These are phyloP conservation scores for Cystobasidium onofrii DNA, from an alignment of 768 basidiomycete genomes.

Conservation along the genomic window DNA sequence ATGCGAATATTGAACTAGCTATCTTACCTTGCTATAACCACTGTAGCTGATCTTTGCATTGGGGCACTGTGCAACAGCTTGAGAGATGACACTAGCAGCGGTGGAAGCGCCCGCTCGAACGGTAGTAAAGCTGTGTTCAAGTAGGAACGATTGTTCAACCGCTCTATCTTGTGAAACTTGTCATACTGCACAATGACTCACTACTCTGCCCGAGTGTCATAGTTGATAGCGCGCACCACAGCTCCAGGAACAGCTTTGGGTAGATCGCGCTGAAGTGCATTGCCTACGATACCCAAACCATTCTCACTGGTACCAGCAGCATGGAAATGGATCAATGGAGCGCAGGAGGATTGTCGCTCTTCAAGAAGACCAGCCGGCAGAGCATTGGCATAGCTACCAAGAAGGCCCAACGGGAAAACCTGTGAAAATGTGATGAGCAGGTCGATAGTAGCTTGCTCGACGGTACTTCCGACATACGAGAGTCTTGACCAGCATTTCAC, in stretches of 20 bases:
- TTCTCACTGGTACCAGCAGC: constrained; percentile 28
- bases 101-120: constrained; percentile 8
- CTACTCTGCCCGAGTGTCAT: constrained; percentile 27
- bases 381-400: background rate
- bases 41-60: constrained; percentile 17
- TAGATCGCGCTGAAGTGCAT: constrained; percentile 1
- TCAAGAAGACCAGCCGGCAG: background rate
- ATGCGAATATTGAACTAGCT: background rate
- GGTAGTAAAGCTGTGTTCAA: constrained; percentile 6
- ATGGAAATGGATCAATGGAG: constrained; percentile 9
- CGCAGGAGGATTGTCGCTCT: constrained; percentile 23
- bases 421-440: background rate
- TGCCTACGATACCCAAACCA: constrained; percentile 29
- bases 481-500: background rate
- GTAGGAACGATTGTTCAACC: too few relatives aligned
- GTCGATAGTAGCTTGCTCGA: too few relatives aligned
- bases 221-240: constrained; percentile 19
- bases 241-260: background rate
- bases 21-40: constrained; percentile 29
- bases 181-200: too few relatives aligned
- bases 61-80: constrained; percentile 22
- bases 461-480: background rate
- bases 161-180: too few relatives aligned
- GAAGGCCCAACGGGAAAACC: background rate
- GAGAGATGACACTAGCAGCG: constrained; percentile 8